A percentile compares a stretch with the other conserved stretches of the same genome.
phyloP scores from a whole-genome alignment of 352 stramenopile genomes.

The Albugo laibachii region DNA sequence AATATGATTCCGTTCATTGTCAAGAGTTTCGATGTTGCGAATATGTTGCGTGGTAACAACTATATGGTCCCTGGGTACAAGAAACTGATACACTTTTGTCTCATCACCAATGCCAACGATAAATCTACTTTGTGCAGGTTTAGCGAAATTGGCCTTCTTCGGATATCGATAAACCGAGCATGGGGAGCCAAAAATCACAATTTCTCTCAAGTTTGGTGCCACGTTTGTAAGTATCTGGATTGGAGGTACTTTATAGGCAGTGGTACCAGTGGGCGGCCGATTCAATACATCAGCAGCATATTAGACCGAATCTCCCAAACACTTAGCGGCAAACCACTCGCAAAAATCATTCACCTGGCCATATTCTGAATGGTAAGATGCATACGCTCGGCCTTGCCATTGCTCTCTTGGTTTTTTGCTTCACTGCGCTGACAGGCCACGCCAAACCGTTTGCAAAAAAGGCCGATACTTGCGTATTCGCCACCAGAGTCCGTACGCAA shows the following conservation, averaged over 20 bases:
- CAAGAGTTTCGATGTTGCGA: constrained; percentile 4
- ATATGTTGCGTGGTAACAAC: constrained; percentile 7
- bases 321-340: neutral
- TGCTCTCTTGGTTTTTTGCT: neutral
- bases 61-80: constrained; percentile 3
- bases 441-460: neutral
- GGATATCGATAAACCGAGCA: constrained; percentile 5
- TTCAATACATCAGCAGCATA: neutral
- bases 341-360: neutral
- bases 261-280: neutral
- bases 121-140: constrained; percentile 1
- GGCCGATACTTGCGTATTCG: constrained; percentile 11
- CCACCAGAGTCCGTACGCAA: constrained; percentile 3
- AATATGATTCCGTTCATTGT: neutral
- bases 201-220: neutral
- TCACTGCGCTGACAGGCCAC: neutral
- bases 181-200: constrained; percentile 1
- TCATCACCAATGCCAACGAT: constrained; percentile 5
- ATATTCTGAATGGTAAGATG: neutral
- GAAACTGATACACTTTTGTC: constrained; percentile 9
- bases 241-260: neutral
- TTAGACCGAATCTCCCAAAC: neutral
- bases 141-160: neutral
- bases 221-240: constrained; percentile 3
- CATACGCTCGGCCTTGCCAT: neutral